phyloP scores from a whole-genome alignment of 176 grass and related monocot species.

The Eleusine coracana region DNA sequence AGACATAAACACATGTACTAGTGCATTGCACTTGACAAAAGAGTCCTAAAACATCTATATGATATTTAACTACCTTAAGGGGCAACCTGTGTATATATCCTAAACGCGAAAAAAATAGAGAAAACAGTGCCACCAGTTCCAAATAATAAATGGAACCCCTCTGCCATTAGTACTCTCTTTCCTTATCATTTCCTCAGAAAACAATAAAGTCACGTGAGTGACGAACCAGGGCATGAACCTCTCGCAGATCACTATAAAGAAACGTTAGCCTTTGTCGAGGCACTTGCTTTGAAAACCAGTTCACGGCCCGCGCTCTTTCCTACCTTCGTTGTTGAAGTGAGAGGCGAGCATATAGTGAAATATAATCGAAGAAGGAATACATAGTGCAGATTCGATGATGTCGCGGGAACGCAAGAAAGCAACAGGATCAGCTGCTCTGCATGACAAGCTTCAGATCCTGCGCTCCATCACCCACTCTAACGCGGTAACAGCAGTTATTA shows the following conservation, averaged over 20 bases:
- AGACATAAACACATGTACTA: not conserved
- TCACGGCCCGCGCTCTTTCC: no score
- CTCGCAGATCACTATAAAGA: conserved; percentile 5
- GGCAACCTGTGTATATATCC: not conserved
- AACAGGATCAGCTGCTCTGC: conserved; percentile 52
- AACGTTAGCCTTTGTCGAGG: not conserved
- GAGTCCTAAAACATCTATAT: not conserved
- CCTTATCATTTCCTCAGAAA: not conserved
- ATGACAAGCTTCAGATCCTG: conserved; percentile 82
- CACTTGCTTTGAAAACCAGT: not conserved
- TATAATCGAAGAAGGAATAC: no score
- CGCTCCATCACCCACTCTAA: conserved; percentile 84
- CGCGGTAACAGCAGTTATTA: conserved; percentile 47
- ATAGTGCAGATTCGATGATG: conserved; percentile 30
- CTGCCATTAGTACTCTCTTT: no score
- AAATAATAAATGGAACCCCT: no score
- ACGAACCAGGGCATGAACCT: not conserved
- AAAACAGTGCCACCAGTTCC: no score
- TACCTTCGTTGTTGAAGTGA: no score
- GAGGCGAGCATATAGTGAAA: no score
- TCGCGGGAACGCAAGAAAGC: conserved; percentile 80
- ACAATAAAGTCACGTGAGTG: conserved; percentile 19
- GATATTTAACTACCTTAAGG: not conserved
- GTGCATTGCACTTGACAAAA: not conserved
- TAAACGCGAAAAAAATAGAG: not conserved